Percentiles rank a stretch among this genome's conserved stretches.
phyloP scores from a whole-genome alignment of 2,329 filamentous ascomycete species.

The Talaromyces piceae region DNA sequence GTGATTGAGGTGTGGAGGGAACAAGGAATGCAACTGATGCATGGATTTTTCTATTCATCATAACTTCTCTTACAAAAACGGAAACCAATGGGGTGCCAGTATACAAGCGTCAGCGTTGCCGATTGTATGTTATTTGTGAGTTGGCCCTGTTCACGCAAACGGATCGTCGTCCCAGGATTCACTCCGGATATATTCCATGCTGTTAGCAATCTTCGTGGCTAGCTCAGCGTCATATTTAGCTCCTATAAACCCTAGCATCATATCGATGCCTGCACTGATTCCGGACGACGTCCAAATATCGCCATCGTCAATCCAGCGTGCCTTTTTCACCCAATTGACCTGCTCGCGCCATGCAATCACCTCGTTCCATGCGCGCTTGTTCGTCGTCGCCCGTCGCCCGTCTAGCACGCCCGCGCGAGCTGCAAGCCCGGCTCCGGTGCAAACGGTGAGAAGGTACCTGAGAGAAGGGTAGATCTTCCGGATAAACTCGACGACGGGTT shows the following conservation, averaged over 20 bases:
- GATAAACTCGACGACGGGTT: conserved; percentile 41
- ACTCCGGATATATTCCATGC: conserved; percentile 54
- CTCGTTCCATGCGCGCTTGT: conserved; percentile 51
- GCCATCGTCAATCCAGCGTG: conserved; percentile 59
- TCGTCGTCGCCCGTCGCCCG: conserved; percentile 56
- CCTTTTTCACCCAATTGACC: conserved; percentile 54
- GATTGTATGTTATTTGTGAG: neutral
- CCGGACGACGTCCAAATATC: conserved; percentile 62
- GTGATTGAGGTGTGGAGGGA: no score
- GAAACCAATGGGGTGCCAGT: neutral
- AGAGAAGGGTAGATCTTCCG: conserved; percentile 40
- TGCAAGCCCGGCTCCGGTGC: conserved; percentile 55
- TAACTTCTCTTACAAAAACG: neutral
- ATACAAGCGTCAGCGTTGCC: neutral
- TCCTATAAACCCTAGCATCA: conserved; percentile 51
- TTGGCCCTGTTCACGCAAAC: conserved; percentile 42
- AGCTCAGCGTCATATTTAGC: conserved; percentile 47
- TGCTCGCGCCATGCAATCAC: conserved; percentile 43
- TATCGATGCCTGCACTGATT: conserved; percentile 56
- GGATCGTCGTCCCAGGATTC: conserved; percentile 46
- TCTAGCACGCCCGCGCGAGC: conserved; percentile 55
- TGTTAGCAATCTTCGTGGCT: conserved; percentile 43
- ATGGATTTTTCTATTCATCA: neutral
- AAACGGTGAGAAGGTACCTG: conserved; percentile 56
- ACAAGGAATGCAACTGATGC: neutral